A percentile compares a stretch with the other conserved stretches of the same genome.
Conservation (phyloP, 2,329 filamentous ascomycete genomes). For the Fusarium austroafricanum region DNA sequence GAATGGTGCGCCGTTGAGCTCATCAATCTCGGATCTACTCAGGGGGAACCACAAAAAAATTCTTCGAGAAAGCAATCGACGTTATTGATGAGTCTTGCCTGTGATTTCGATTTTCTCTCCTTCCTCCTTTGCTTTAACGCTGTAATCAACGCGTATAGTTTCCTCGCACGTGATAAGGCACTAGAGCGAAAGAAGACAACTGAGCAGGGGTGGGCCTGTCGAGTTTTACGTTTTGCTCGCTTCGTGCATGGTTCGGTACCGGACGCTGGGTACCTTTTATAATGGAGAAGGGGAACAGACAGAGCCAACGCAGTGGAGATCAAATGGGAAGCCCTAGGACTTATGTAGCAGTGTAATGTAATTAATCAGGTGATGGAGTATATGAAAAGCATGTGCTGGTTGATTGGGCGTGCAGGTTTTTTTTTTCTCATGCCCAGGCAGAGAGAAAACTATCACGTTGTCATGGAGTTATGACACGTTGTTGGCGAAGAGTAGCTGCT, state of each 20-base stretch:
- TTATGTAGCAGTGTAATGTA: constrained; percentile 12
- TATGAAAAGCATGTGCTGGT: neutral
- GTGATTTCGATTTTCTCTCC: constrained; percentile 16
- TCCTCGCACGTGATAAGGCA: constrained; percentile 37
- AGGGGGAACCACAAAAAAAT: constrained; percentile 36
- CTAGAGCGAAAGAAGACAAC: constrained; percentile 20
- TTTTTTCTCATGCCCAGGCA: neutral
- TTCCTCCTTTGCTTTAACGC: constrained; percentile 37
- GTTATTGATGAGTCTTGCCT: constrained; percentile 8
- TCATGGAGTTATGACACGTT: constrained; percentile 9
- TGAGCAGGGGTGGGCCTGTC: constrained; percentile 28
- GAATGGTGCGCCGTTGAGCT: constrained; percentile 14
- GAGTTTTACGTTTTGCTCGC: constrained; percentile 38
- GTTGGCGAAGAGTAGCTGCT: neutral
- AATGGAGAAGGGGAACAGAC: constrained; percentile 13
- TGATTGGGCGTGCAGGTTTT: neutral
- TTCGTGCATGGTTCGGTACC: constrained; percentile 37
- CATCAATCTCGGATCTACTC: constrained; percentile 32
- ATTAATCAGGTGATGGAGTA: constrained; percentile 8
- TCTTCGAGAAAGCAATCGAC: neutral
- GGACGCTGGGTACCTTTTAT: constrained; percentile 36
- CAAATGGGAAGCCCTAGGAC: constrained; percentile 11
- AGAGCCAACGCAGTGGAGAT: constrained; percentile 15
- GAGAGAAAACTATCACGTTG: neutral
- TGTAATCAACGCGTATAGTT: constrained; percentile 20